A percentile compares a stretch with the other conserved stretches of the same genome.
phyloP scores from a whole-genome alignment of 306 rosid genomes.

The Cicer bijugum region DNA sequence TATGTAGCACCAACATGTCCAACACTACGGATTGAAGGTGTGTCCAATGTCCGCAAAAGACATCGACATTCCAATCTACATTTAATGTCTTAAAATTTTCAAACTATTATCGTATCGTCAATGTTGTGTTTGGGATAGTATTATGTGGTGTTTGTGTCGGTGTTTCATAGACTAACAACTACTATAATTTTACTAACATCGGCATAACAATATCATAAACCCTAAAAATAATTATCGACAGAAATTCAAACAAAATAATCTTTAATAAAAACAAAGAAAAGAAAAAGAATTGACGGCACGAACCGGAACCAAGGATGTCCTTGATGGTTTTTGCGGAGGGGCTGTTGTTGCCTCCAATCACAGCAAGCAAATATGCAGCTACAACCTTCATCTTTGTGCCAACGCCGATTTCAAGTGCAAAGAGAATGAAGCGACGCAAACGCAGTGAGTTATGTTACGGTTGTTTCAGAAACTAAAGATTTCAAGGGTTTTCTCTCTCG shows the following conservation, averaged over 20 bases:
- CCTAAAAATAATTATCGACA: not conserved
- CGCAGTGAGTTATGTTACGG: not conserved
- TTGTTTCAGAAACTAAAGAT: not conserved
- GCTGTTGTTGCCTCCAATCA: slow-evolving; percentile 59
- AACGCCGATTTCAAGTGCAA: slow-evolving; percentile 1
- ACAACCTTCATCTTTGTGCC: slow-evolving; percentile 63
- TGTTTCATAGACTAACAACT: not conserved
- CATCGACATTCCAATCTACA: no score
- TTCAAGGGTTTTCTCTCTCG: not conserved
- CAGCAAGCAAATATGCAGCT: slow-evolving; percentile 68
- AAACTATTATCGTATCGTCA: no score
- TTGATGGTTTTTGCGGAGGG: slow-evolving; percentile 56
- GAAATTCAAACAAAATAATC: not conserved
- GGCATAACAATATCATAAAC: not conserved
- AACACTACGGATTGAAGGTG: no score
- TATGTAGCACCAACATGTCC: no score
- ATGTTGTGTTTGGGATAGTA: no score
- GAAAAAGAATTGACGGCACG: not conserved
- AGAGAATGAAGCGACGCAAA: not conserved
- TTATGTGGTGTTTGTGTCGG: no score
- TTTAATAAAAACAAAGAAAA: not conserved
- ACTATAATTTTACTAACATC: not conserved
- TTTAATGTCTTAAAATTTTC: no score
- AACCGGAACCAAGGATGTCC: slow-evolving; percentile 54
- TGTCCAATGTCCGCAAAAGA: no score